Evolutionary conservation across 2,329 filamentous ascomycete species (phyloP), one percentile per base, ranked within the genome.

Genomic region (Gremmenia infestans): DNA sequence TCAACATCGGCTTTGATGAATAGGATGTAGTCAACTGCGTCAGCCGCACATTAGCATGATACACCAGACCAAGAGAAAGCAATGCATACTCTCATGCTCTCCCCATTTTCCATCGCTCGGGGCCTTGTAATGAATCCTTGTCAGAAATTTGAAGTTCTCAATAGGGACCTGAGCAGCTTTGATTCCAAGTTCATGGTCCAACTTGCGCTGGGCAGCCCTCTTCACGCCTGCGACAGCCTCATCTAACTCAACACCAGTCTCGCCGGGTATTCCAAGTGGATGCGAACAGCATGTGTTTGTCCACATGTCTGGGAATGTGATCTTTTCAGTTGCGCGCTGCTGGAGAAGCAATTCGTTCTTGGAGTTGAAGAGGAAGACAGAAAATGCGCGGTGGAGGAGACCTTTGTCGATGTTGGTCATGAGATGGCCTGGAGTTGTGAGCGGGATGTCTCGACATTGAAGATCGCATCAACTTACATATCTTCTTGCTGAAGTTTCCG

Each of bases 271-370:
- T 54, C 90, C 89, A 59, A 99, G 81, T 5, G 94, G 94, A 74
- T 99, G 94, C 40, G 94, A 99, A 80, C 94, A 99, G 81, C 94
- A 99, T 35, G 94, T 99, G 76, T 99, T 99, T 62, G 94, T 99
- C 94, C 94, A 99, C 87, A 97, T 92, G 72, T 96, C 91, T 49
- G 94, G 93, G 76, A 99, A 99, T 6, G 94, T 99, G 71, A 99
- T 99, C 80, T 99, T 99, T 78, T 97, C 93, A 42, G 86, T 78
- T 28, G 94, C 94, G 64, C 94, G 89, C 78, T 97, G 94, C 76
- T 99, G 94, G 51, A 99, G 85, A 46, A 99, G 87, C 58, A 97
- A 80, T 67, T 91, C 88, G 74, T 97, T 95, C 71, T 94, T 82
- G 60, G 89, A 87, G 76, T 97, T 91, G 79, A 99, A 99, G 65